Conservation (phyloP, 192 early-diverging fungal genomes). For the Polychytrium aggregatum region DNA sequence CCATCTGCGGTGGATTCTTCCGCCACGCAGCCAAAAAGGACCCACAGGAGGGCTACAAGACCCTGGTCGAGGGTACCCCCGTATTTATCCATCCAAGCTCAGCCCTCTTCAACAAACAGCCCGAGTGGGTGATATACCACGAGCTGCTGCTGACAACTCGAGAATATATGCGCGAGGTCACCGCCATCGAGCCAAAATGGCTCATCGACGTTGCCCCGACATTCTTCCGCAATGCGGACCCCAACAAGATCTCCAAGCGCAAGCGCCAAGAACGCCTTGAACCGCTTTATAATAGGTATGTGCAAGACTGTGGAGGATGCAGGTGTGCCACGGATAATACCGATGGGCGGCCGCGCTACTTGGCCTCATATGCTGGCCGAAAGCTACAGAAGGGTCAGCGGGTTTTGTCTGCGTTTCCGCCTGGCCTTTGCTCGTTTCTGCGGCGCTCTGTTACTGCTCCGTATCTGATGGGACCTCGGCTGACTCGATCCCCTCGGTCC, state of each 20-base stretch:
- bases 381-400: conserved; percentile 5
- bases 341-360: background rate
- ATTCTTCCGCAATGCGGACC: conserved; percentile 94
- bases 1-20: conserved; percentile 90
- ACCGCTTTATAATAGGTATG: conserved; percentile 70
- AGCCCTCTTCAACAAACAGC: conserved; percentile 89
- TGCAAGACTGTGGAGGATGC: background rate
- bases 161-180: conserved; percentile 85
- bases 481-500: too few species aligned
- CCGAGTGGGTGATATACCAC: conserved; percentile 93
- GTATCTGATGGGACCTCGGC: too few species aligned
- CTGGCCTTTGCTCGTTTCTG: too few species aligned
- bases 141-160: conserved; percentile 83
- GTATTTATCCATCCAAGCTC: conserved; percentile 96
- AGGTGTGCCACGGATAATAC: background rate
- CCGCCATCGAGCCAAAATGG: conserved; percentile 85
- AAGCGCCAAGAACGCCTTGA: conserved; percentile 92
- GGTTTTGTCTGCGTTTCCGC: too few species aligned
- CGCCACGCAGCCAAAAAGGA: conserved; percentile 96
- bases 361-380: background rate
- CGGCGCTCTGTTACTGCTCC: too few species aligned
- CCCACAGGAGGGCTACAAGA: conserved; percentile 98
- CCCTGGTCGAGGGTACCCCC: conserved; percentile 91
- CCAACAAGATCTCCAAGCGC: conserved; percentile 84
- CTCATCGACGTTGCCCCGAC: conserved; percentile 92